A percentile compares a stretch with the other conserved stretches of the same genome.
Evolutionary conservation across 1,284 basidiomycete genomes (phyloP).

Genomic region (Puccinia coronata): DNA sequence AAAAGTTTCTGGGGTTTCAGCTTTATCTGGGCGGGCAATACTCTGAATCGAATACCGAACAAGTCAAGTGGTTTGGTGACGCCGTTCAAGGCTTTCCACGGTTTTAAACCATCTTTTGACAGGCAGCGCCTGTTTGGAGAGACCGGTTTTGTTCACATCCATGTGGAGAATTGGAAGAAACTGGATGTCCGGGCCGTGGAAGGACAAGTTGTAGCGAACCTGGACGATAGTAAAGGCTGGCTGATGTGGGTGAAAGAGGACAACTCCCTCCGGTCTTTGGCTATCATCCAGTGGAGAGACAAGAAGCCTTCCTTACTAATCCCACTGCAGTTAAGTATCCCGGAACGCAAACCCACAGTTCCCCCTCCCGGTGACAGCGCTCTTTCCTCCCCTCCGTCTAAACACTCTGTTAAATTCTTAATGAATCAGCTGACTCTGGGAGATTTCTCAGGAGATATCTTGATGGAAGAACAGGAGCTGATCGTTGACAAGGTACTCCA

Average conservation of each 20-base stretch:
- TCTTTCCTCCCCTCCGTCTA: too few relatives aligned
- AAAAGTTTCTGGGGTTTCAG: constrained; percentile 7
- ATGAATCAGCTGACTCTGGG: too few relatives aligned
- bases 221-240: neutral
- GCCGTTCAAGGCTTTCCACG: neutral
- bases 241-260: neutral
- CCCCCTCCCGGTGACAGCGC: too few relatives aligned
- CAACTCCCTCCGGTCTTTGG: too few relatives aligned
- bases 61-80: neutral
- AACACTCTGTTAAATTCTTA: too few relatives aligned
- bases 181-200: neutral
- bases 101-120: neutral
- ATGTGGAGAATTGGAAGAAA: neutral
- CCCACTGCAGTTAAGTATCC: too few relatives aligned
- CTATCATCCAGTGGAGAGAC: too few relatives aligned
- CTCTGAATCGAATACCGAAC: constrained; percentile 1
- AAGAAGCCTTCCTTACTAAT: too few relatives aligned
- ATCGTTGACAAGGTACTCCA: neutral
- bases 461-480: neutral
- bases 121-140: neutral
- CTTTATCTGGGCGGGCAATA: neutral
- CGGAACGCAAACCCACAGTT: too few relatives aligned
- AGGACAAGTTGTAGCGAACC: neutral
- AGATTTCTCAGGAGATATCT: too few relatives aligned
- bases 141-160: neutral